These are phyloP conservation scores for Holtermannia corniformis DNA, from an alignment of 768 basidiomycete genomes.

Conservation along the genomic window DNA sequence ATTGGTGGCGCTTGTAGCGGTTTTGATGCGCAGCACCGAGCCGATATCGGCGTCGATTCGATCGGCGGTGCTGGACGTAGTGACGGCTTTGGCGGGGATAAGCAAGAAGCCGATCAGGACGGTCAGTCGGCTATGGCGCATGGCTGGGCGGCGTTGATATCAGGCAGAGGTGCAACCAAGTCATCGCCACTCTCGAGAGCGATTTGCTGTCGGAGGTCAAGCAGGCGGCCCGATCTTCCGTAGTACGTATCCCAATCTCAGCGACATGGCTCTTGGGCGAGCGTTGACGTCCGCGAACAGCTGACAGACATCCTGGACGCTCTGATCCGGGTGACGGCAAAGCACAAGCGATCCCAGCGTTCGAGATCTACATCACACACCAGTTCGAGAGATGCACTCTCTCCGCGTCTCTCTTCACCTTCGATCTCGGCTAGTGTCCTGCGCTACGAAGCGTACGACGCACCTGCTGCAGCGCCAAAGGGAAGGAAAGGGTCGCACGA, in stretches of 20 bases:
- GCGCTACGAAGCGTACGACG: not conserved
- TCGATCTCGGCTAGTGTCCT: not conserved
- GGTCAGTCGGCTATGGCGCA: not conserved
- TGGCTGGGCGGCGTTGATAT: not conserved
- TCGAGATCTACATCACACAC: too few relatives aligned
- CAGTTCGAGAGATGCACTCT: too few relatives aligned
- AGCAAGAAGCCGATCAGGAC: slow-evolving; percentile 2
- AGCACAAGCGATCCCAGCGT: too few relatives aligned
- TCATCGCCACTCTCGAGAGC: not conserved
- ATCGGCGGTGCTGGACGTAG: not conserved
- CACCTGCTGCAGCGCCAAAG: too few relatives aligned
- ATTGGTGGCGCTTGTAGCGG: slow-evolving; percentile 3
- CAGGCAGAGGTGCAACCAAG: slow-evolving; percentile 8
- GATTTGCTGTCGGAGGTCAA: slow-evolving; percentile 5
- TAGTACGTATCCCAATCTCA: not conserved
- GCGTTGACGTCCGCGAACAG: not conserved
- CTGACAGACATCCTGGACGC: slow-evolving; percentile 4
- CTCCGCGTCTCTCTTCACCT: not conserved
- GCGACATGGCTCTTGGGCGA: not conserved
- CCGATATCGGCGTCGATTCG: too few relatives aligned
- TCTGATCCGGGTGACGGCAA: not conserved
- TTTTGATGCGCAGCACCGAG: not conserved
- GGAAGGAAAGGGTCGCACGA: not conserved
- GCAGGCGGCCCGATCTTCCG: not conserved
- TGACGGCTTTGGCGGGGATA: not conserved